A percentile compares a stretch with the other conserved stretches of the same genome.
phyloP scores from a whole-genome alignment of 2,329 filamentous ascomycete genomes.

The Aspergillus sp. region DNA sequence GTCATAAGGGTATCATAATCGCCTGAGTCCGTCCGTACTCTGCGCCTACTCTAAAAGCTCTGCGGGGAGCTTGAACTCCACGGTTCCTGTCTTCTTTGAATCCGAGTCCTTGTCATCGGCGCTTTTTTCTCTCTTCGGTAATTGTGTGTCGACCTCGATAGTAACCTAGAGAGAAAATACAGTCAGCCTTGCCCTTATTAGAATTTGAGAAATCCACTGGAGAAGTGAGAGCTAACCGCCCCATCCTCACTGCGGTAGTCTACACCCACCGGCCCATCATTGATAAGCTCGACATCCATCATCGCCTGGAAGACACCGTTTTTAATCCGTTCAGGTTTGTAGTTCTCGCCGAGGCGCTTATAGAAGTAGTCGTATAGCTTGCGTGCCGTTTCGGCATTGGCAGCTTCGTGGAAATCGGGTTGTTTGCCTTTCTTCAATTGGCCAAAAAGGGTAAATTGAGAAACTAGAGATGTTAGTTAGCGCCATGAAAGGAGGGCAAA shows the following conservation, averaged over 20 bases:
- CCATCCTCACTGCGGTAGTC: slow-evolving; percentile 58
- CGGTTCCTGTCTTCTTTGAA: slow-evolving; percentile 10
- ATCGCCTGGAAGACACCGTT: slow-evolving; percentile 97
- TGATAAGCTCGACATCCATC: slow-evolving; percentile 95
- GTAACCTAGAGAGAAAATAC: slow-evolving; percentile 34
- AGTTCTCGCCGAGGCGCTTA: slow-evolving; percentile 69
- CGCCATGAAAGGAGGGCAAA: neutral
- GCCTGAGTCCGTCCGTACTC: neutral
- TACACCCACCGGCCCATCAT: slow-evolving; percentile 73
- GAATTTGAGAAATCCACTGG: slow-evolving; percentile 17
- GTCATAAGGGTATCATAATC: slow-evolving; percentile 8
- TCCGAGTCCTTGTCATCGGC: slow-evolving; percentile 3
- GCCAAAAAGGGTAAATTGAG: slow-evolving; percentile 92
- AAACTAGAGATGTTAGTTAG: slow-evolving; percentile 59
- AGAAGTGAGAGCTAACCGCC: slow-evolving; percentile 50
- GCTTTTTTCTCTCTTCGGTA: slow-evolving; percentile 38
- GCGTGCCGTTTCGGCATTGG: slow-evolving; percentile 74
- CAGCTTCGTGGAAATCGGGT: slow-evolving; percentile 89
- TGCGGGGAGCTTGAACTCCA: slow-evolving; percentile 24
- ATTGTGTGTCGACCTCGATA: slow-evolving; percentile 48
- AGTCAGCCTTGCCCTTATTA: slow-evolving; percentile 13
- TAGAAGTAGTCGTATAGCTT: slow-evolving; percentile 83
- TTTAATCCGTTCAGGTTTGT: slow-evolving; percentile 74
- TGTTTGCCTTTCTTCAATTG: slow-evolving; percentile 95
- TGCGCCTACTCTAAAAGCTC: slow-evolving; percentile 23